Evolutionary conservation across 176 grass and related monocot species (phyloP).

Genomic region (Carex cristatella): DNA sequence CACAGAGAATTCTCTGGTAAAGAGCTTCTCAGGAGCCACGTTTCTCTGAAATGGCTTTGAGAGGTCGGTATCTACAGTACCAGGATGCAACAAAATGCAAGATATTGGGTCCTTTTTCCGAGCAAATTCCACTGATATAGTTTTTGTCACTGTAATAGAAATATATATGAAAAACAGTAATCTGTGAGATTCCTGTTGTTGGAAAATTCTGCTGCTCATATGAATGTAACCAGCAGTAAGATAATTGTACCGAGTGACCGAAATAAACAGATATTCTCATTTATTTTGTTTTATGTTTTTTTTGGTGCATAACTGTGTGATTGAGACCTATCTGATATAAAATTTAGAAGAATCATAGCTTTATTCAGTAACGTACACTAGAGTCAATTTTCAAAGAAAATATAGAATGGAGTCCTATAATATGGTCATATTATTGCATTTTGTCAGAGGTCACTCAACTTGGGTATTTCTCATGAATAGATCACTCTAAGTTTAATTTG

Average conservation of each 20-base stretch:
- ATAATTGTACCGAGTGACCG: neutral
- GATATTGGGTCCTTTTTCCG: constrained; percentile 49
- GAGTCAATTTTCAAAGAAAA: neutral
- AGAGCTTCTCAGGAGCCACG: constrained; percentile 58
- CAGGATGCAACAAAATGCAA: constrained; percentile 84
- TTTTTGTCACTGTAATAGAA: constrained; percentile 72
- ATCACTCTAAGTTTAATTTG: neutral
- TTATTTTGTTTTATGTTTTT: neutral
- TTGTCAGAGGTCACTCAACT: too few relatives aligned
- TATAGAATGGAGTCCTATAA: neutral
- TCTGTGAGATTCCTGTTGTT: neutral
- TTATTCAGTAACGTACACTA: neutral
- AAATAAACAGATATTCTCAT: neutral
- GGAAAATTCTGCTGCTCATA: neutral
- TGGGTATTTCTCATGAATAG: neutral
- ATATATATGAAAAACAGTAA: neutral
- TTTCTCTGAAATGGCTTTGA: constrained; percentile 79
- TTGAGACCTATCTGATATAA: neutral
- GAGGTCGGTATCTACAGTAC: constrained; percentile 83
- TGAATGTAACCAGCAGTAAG: neutral
- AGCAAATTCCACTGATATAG: constrained; percentile 60
- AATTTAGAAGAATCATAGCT: neutral
- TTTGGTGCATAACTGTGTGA: neutral
- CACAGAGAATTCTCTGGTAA: constrained; percentile 66
- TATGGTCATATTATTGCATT: neutral